phyloP scores from a whole-genome alignment of 2,329 filamentous ascomycete genomes.

The Aspergillus viridinutans region DNA sequence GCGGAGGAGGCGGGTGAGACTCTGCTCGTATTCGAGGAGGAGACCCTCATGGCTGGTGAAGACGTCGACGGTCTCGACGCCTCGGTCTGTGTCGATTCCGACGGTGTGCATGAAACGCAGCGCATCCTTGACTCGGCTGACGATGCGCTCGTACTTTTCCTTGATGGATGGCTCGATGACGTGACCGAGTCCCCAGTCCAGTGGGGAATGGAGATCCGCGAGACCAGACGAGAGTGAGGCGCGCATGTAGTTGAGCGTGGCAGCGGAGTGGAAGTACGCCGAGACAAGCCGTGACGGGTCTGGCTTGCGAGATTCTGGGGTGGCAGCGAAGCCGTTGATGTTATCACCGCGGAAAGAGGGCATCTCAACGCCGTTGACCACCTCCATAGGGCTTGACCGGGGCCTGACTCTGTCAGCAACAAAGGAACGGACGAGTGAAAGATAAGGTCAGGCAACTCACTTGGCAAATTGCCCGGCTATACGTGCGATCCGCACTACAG shows the following conservation, averaged over 20 bases:
- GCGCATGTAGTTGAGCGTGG: slow-evolving; percentile 89
- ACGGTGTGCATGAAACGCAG: slow-evolving; percentile 92
- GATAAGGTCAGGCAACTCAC: slow-evolving; percentile 18
- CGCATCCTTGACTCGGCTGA: slow-evolving; percentile 81
- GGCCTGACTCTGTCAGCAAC: slow-evolving; percentile 45
- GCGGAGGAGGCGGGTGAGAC: slow-evolving; percentile 71
- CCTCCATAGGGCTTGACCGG: slow-evolving; percentile 80
- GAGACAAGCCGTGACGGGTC: slow-evolving; percentile 81
- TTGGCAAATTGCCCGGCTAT: slow-evolving; percentile 99
- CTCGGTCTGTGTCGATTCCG: slow-evolving; percentile 77
- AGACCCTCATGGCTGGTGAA: slow-evolving; percentile 95
- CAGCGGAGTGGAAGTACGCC: slow-evolving; percentile 93
- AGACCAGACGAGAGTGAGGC: slow-evolving; percentile 80
- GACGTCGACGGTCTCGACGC: slow-evolving; percentile 86
- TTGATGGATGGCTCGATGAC: slow-evolving; percentile 80
- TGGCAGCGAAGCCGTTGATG: slow-evolving; percentile 72
- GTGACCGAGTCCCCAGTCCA: slow-evolving; percentile 93
- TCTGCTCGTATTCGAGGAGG: slow-evolving; percentile 89
- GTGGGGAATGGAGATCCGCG: slow-evolving; percentile 85
- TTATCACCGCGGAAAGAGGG: slow-evolving; percentile 94
- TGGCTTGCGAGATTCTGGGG: slow-evolving; percentile 67
- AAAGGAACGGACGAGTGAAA: not conserved
- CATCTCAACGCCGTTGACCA: slow-evolving; percentile 72
- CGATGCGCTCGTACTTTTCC: slow-evolving; percentile 79
- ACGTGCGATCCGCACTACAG: slow-evolving; percentile 87